Conservation (phyloP, 2,329 filamentous ascomycete genomes). For the Dactylonectria macrodidyma region DNA sequence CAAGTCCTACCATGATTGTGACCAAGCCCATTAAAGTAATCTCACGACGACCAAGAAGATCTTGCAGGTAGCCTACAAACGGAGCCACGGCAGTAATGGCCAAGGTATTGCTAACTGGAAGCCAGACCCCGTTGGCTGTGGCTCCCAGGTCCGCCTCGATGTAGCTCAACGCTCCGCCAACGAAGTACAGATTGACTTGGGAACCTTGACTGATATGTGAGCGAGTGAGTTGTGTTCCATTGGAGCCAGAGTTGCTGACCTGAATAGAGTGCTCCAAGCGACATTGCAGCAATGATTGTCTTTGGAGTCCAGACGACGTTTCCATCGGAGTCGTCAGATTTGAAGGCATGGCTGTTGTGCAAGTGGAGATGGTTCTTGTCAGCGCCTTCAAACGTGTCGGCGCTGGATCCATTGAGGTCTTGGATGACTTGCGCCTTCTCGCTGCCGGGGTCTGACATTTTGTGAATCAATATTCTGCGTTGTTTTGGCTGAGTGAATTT, state of each 20-base stretch:
- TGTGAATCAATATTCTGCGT: background rate
- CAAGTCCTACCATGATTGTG: background rate
- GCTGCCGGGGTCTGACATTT: background rate
- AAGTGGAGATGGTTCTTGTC: background rate
- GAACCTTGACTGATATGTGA: background rate
- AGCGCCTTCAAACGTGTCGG: background rate
- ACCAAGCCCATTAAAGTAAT: background rate
- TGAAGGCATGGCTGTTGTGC: background rate
- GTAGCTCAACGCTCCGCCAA: background rate
- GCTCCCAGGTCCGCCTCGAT: background rate
- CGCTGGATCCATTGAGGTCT: background rate
- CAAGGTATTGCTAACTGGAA: background rate
- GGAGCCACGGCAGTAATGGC: background rate
- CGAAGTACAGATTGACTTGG: background rate
- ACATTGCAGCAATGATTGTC: background rate
- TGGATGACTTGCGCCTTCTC: background rate
- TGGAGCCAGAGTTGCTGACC: background rate
- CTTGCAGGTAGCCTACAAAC: background rate
- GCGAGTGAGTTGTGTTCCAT: background rate
- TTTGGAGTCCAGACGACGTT: background rate
- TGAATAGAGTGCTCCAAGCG: background rate
- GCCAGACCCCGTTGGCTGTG: background rate
- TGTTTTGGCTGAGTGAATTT: background rate
- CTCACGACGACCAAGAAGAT: background rate
- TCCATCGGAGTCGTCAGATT: background rate